Base-by-base conservation (phyloP, 1,139 yeast genomes). In the Blastobotrys petasosporus region DNA sequence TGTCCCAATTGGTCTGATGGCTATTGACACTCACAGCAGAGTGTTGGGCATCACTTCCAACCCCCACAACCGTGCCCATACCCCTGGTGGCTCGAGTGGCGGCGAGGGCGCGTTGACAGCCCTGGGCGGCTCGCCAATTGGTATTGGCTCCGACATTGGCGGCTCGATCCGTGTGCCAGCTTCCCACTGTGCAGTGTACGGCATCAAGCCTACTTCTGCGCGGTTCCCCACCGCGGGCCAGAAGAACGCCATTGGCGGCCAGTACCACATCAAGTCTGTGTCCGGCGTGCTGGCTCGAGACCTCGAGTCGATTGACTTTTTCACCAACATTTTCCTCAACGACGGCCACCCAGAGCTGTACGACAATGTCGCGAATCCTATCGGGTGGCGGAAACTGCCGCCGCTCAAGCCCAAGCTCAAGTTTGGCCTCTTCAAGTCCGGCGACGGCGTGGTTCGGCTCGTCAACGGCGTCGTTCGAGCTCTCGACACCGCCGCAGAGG, bases 81-180 rank as follows among this genome's bases (percentile, higher is more conserved):
- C 76, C 1, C 60, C 74, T 11, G 83, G 84, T 29, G 85, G 85
- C 1, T 73, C 79, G 3, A 71, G 79, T 11, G 84, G 84, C 7
- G 85, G 85, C 37, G 83, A 77, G 57, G 82, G 78, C 10, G 74
- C 82, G 0, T 59, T 78, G 28, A 56, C 76, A 30, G 78, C 73
- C 1, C 59, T 73, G 16, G 68, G 68, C 36, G 82, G 76, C 6
- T 65, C 78, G 0, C 61, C 69, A 6, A 51, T 76, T 30, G 83
- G 82, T 0, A 61, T 77, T 38, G 82, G 83, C 3, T 74, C 82
- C 9, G 85, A 80, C 58, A 76, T 80, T 53, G 85, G 83, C 13
- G 85, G 85, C 4, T 68, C 76, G 33, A 76, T 80, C 42, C 65
- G 85, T 42, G 69, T 71, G 39, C 85, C 85, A 0, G 72, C 80